Evolutionary conservation across 768 basidiomycete species (phyloP).

Genomic region (Lactifluus pinguis): DNA sequence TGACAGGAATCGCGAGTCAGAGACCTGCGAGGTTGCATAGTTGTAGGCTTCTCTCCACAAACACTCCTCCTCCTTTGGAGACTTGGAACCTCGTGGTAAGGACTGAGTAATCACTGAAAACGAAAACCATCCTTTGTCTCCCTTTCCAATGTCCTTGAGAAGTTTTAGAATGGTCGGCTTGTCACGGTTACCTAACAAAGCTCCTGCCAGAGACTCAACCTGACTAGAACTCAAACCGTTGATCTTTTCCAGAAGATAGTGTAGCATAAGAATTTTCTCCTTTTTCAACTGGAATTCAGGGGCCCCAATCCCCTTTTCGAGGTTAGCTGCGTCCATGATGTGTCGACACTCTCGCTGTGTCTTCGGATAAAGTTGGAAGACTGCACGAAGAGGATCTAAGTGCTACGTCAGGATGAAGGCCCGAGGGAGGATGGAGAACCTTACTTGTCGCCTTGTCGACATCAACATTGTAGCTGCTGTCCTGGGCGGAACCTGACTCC

Average conservation of each 20-base stretch:
- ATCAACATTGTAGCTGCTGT: background rate
- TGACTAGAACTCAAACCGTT: background rate
- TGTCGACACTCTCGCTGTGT: background rate
- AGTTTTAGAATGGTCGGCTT: background rate
- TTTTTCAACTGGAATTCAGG: background rate
- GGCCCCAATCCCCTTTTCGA: background rate
- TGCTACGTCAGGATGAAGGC: background rate
- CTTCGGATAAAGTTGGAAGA: conserved; percentile 4
- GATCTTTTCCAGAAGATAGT: background rate
- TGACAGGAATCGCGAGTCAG: conserved; percentile 13
- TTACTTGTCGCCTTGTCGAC: background rate
- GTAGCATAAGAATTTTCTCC: background rate
- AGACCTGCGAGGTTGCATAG: background rate
- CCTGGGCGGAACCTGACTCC: background rate
- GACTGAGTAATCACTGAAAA: too few relatives aligned
- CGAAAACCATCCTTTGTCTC: too few relatives aligned
- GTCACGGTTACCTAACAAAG: background rate
- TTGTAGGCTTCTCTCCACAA: background rate
- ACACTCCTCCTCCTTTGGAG: background rate
- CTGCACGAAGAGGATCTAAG: background rate
- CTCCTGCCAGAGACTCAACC: background rate
- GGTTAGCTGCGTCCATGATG: background rate
- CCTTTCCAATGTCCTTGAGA: background rate
- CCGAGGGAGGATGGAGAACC: too few relatives aligned
- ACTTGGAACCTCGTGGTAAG: too few relatives aligned